phyloP scores from a whole-genome alignment of 2,329 filamentous ascomycete genomes.

The Sporothrix phasma region DNA sequence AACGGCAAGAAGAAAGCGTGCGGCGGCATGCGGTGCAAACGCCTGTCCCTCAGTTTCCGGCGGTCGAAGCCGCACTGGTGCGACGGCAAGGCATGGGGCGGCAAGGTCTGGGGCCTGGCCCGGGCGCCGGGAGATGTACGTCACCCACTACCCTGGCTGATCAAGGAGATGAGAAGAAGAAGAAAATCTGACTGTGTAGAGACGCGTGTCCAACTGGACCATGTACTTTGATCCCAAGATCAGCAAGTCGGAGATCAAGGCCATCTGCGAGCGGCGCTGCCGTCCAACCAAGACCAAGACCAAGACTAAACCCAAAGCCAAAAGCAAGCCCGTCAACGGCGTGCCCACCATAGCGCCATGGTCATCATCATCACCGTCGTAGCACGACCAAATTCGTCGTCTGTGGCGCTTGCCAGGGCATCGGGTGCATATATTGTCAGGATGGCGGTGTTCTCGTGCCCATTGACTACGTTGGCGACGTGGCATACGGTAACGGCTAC shows the following conservation, averaged over 20 bases:
- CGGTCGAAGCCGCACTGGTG: conserved; percentile 17
- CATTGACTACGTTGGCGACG: background rate
- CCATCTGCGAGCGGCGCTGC: conserved; percentile 9
- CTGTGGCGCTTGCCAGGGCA: conserved; percentile 1
- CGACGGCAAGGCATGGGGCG: conserved; percentile 18
- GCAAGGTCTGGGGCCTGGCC: conserved; percentile 15
- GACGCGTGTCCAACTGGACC: conserved; percentile 9
- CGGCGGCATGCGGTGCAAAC: background rate
- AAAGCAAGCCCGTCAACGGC: background rate
- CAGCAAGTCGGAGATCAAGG: background rate
- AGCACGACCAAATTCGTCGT: background rate
- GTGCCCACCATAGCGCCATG: background rate
- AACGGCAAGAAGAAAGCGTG: background rate
- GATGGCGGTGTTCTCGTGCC: background rate
- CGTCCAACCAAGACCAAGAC: background rate
- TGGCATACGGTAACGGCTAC: background rate
- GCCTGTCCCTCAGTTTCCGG: conserved; percentile 1
- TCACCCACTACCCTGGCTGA: background rate
- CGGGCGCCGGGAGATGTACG: conserved; percentile 12
- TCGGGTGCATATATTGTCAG: background rate
- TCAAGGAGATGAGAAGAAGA: too few species aligned
- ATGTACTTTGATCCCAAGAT: conserved; percentile 15
- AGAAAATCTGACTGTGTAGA: conserved; percentile 7
- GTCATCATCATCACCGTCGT: background rate
- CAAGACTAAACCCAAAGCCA: too few species aligned